phyloP scores from a whole-genome alignment of 495 filamentous ascomycete species.

The Melanomma pulvis-pyrius region DNA sequence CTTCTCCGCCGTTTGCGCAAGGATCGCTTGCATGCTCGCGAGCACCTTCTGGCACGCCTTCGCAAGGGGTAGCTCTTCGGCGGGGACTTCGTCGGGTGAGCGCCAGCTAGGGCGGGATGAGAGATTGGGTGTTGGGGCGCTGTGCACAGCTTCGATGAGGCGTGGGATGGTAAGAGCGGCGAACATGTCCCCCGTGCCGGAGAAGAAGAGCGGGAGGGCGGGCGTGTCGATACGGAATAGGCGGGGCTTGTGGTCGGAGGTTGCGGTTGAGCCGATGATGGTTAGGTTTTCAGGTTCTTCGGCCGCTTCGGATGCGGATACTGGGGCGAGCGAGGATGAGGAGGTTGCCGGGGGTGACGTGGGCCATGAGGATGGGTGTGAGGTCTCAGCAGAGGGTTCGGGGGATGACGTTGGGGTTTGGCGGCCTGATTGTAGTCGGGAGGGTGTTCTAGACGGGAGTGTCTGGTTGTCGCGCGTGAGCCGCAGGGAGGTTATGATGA shows the following conservation, averaged over 20 bases:
- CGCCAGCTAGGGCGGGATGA: slow-evolving; percentile 37
- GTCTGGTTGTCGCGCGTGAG: slow-evolving; percentile 45
- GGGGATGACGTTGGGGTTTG: slow-evolving; percentile 14
- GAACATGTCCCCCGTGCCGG: slow-evolving; percentile 97
- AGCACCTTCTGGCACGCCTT: slow-evolving; percentile 82
- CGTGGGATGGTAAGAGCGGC: slow-evolving; percentile 85
- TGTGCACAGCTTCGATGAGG: slow-evolving; percentile 76
- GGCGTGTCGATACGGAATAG: slow-evolving; percentile 84
- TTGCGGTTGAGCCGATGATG: slow-evolving; percentile 75
- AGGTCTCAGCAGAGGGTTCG: slow-evolving; percentile 15
- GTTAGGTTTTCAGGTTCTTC: slow-evolving; percentile 55
- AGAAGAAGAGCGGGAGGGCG: slow-evolving; percentile 87
- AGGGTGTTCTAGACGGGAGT: slow-evolving; percentile 40
- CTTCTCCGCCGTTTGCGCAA: slow-evolving; percentile 72
- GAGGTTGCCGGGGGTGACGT: slow-evolving; percentile 3
- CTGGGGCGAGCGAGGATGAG: neutral
- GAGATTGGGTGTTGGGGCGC: slow-evolving; percentile 39
- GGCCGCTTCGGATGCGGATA: slow-evolving; percentile 7
- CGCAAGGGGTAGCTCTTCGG: slow-evolving; percentile 77
- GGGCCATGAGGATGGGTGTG: slow-evolving; percentile 18
- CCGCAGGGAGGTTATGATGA: slow-evolving; percentile 87
- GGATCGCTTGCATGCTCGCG: slow-evolving; percentile 87
- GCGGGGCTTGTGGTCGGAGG: slow-evolving; percentile 64
- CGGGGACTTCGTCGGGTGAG: slow-evolving; percentile 58
- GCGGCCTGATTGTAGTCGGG: slow-evolving; percentile 27